Base-by-base conservation (phyloP, 225 moss, liverwort and hornwort species). In the Thuidium tamariscinum region DNA sequence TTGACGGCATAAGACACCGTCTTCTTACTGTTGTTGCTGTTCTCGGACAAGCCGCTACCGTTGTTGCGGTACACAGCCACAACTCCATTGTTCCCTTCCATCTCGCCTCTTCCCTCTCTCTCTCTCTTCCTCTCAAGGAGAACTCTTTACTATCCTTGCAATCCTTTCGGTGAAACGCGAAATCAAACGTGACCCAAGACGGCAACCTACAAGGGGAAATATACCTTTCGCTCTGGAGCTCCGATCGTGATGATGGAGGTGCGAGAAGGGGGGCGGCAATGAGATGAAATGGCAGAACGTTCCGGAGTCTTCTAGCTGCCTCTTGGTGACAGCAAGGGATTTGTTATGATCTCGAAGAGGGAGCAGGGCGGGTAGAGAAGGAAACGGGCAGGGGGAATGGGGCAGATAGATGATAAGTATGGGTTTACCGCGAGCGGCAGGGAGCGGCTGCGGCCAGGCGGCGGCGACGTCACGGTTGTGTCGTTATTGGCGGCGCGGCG, bases 1-100 rank as follows among this genome's bases (percentile, higher is more conserved):
- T 97, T 97, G 83, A 97, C 97, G 48, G 97, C 97, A 49, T 97
- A 97, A 25, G 97, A 96, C 69, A 94, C 95, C 77, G 94, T 94
- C 92, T 94, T 94, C 92, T 97, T 97, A 30, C 80, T 90, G 64
- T 69, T 91, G 78, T 85, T 90, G 86, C 88, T 90, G 82, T 93
- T 91, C 91, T 89, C 88, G 78, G 91, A 91, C 48, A 90, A 91
- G 15, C 95, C 93, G 68, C 94, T 90, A 67, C 91, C 94, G 85
- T 96, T 96, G 89, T 97, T 97, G 60, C 92, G 91, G 79, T 96
- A 96, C 59, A 97, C 95, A 56, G 97, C 96, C 88, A 97, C 95
- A 48, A 97, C 97, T 37, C 94, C 94, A 85, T 91, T 86, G 85
- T 79, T 91, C 87, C 90, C 94, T 76, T 92, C 95, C 94, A 95